Evolutionary conservation across 2,329 filamentous ascomycete genomes (phyloP), one percentile per base, ranked within the genome.

Genomic region (Pyricularia grisea): DNA sequence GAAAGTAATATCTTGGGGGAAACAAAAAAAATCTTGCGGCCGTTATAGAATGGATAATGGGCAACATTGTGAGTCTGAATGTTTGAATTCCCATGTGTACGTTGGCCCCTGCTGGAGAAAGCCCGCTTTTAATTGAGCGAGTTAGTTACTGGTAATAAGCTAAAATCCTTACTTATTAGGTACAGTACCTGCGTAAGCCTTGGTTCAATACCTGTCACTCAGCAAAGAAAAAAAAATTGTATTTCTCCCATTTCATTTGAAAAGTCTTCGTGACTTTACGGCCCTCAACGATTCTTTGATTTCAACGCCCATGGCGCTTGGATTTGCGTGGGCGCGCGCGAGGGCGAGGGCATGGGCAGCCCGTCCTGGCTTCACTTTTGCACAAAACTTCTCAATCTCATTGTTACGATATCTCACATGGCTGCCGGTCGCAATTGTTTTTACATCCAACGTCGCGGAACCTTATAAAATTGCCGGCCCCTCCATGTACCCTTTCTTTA

Each of bases 401-500:
- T 78, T 87, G 66, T 77, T 88, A 72, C 81, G 82, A 66, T 80
- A 88, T 70, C 83, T 84, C 67, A 85, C 86, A 28, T 90, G 88
- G 85, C 77, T 90, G 28, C 89, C 89, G 0, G 83, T 87, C 17
- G 79, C 87, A 66, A 83, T 88, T 70, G 86, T 85, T 77, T 84
- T 90, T 79, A 87, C 89, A 73, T 80, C 84, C 42, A 82, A 88
- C 73, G 83, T 91, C 55, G 86, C 84, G 27, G 85, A 88, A 72
- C 71, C 89, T 64, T 84, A 84, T 3, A 79, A 80, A 70, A 85
- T 91, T 70, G 81, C 82, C 50, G 89, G 89, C 2, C 77, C 82
- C 25, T 93, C 90, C 25, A 95, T 95, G 92, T 90, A 90, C 69
- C 92, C 92, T 1, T 90, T 88, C 71, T 81, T 94, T 68, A 94